Conservation (phyloP, 1,284 basidiomycete species). For the Ustilago bromivora region DNA sequence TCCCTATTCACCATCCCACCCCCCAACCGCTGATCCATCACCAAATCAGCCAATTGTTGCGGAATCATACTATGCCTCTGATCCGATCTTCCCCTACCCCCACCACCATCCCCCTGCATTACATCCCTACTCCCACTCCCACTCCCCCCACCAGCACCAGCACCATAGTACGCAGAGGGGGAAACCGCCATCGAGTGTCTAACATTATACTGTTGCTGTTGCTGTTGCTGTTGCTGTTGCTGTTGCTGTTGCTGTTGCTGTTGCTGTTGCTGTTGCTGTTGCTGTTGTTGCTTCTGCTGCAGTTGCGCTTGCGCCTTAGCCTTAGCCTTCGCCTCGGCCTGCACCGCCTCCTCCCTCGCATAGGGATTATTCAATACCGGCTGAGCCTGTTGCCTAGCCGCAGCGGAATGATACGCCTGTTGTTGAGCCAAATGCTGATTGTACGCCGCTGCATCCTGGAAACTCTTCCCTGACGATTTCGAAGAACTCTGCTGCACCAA, state of each 20-base stretch:
- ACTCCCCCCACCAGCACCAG: constrained; percentile 5
- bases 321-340: constrained; percentile 44
- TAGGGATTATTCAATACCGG: constrained; percentile 65
- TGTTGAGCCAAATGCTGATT: constrained; percentile 94
- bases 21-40: constrained; percentile 57
- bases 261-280: constrained; percentile 50
- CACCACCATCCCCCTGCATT: constrained; percentile 8
- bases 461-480: constrained; percentile 77
- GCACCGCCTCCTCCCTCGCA: constrained; percentile 48
- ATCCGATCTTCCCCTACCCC: constrained; percentile 20
- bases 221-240: constrained; percentile 51
- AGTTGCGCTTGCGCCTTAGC: constrained; percentile 57
- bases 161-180: constrained; percentile 35
- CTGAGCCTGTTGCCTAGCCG: constrained; percentile 69
- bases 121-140: neutral
- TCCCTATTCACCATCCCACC: constrained; percentile 65
- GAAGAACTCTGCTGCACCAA: constrained; percentile 77
- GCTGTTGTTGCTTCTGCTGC: constrained; percentile 49
- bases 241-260: constrained; percentile 50
- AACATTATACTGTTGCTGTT: constrained; percentile 40
- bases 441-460: constrained; percentile 91
- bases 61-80: constrained; percentile 83
- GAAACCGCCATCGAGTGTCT: constrained; percentile 44
- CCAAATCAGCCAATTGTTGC: constrained; percentile 77
- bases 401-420: constrained; percentile 83